A percentile compares a stretch with the other conserved stretches of the same genome.
Conservation (phyloP, 768 basidiomycete species). For the Coprinopsis marcescibilis region DNA sequence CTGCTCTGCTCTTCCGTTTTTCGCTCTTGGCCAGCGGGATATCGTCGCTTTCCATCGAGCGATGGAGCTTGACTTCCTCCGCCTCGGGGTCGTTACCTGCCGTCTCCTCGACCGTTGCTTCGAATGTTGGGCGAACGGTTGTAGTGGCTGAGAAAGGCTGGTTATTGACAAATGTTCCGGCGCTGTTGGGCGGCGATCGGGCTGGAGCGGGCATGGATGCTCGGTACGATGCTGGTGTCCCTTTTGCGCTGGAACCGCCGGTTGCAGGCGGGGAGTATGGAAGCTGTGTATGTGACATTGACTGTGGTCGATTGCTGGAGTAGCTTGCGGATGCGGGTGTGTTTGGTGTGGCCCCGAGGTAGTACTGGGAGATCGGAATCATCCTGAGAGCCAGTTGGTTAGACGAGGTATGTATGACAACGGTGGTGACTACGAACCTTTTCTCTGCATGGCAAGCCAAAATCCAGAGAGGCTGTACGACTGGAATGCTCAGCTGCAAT, state of each 20-base stretch:
- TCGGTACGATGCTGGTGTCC: slow-evolving; percentile 40
- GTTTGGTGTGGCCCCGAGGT: slow-evolving; percentile 64
- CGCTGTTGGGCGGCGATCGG: slow-evolving; percentile 37
- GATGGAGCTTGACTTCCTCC: slow-evolving; percentile 27
- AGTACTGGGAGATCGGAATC: slow-evolving; percentile 79
- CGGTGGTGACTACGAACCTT: slow-evolving; percentile 70
- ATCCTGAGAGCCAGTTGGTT: slow-evolving; percentile 42
- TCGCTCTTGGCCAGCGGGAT: slow-evolving; percentile 16
- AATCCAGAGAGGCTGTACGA: slow-evolving; percentile 94
- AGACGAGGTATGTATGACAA: background rate
- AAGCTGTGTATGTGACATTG: slow-evolving; percentile 67
- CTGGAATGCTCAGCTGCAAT: slow-evolving; percentile 86
- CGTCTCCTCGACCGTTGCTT: slow-evolving; percentile 43
- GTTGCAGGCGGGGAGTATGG: slow-evolving; percentile 35
- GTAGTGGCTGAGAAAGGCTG: slow-evolving; percentile 26
- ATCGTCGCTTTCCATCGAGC: slow-evolving; percentile 12
- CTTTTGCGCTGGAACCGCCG: slow-evolving; percentile 26
- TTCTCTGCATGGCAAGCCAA: slow-evolving; percentile 82
- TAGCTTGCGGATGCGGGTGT: slow-evolving; percentile 31
- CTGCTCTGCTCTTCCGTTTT: slow-evolving; percentile 49
- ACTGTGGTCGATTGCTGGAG: slow-evolving; percentile 51
- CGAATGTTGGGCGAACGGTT: slow-evolving; percentile 30
- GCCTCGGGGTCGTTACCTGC: slow-evolving; percentile 31
- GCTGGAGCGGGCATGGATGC: slow-evolving; percentile 64
- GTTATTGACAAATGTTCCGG: slow-evolving; percentile 34